These are phyloP conservation scores for Rhodosporidiobolus sp. DNA, from an alignment of 768 basidiomycete genomes.

Conservation along the genomic window DNA sequence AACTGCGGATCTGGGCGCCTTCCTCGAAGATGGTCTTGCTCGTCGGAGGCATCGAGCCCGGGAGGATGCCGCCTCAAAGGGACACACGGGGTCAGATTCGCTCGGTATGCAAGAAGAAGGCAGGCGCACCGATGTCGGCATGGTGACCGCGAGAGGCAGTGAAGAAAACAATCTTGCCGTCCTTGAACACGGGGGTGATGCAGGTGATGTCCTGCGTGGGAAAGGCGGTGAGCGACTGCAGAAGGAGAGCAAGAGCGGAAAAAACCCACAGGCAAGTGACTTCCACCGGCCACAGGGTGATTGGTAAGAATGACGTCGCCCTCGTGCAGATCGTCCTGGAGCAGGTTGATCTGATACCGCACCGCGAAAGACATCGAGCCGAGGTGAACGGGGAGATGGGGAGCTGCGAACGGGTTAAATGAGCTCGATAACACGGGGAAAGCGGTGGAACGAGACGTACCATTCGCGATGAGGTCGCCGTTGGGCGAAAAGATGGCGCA, in stretches of 20 bases:
- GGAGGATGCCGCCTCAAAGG: constrained; percentile 66
- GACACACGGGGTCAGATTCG: too few relatives aligned
- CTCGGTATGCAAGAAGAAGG: not conserved
- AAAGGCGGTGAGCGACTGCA: not conserved
- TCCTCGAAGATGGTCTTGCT: constrained; percentile 89
- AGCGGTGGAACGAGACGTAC: constrained; percentile 9
- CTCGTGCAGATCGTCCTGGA: constrained; percentile 62
- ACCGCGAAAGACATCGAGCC: constrained; percentile 48
- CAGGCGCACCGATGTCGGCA: constrained; percentile 68
- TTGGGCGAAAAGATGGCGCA: constrained; percentile 92
- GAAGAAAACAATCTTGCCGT: constrained; percentile 51
- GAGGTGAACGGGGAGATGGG: constrained; percentile 29
- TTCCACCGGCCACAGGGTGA: constrained; percentile 75
- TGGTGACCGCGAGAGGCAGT: constrained; percentile 85
- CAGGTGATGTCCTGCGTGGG: constrained; percentile 60
- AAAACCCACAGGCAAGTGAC: constrained; percentile 55
- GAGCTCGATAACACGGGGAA: constrained; percentile 11
- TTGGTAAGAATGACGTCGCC: constrained; percentile 94
- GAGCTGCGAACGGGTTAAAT: constrained; percentile 38
- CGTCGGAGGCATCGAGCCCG: constrained; percentile 83
- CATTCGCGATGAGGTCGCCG: constrained; percentile 89
- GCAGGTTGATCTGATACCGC: constrained; percentile 47
- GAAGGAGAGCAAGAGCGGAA: not conserved
- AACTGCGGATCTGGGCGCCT: constrained; percentile 85
- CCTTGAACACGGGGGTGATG: constrained; percentile 80